Conservation (phyloP, 2,329 filamentous ascomycete species). For the Orbilia brochopaga region DNA sequence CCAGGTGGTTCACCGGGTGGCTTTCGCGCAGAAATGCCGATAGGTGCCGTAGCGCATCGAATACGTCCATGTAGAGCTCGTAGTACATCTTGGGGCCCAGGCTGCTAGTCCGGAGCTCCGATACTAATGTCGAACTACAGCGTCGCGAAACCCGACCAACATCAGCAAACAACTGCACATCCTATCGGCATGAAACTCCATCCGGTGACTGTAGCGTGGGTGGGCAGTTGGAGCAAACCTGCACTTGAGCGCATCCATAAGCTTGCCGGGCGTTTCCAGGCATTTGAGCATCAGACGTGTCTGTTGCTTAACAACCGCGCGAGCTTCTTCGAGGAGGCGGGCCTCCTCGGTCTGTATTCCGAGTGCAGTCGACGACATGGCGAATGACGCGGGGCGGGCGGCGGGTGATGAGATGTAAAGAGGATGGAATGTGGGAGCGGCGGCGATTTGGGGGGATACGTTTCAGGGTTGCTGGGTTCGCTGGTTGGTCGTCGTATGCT, state of each 20-base stretch:
- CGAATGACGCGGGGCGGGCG: conserved; percentile 4
- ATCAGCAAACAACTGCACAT: background rate
- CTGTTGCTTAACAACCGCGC: conserved; percentile 95
- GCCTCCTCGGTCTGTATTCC: conserved; percentile 61
- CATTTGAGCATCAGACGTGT: conserved; percentile 97
- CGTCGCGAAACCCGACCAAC: conserved; percentile 16
- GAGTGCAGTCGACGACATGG: conserved; percentile 46
- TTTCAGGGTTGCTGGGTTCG: conserved; percentile 1
- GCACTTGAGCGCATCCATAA: conserved; percentile 99
- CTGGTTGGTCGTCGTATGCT: background rate
- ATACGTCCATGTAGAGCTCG: conserved; percentile 98
- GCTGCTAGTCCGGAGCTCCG: conserved; percentile 95
- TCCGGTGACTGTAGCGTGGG: background rate
- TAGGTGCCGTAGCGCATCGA: conserved; percentile 94
- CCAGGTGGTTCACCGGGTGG: conserved; percentile 95
- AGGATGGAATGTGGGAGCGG: conserved; percentile 2
- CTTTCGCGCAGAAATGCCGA: conserved; percentile 96
- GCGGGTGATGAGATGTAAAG: conserved; percentile 1
- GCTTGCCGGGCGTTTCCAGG: conserved; percentile 93
- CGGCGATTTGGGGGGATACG: background rate
- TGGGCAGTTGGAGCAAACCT: conserved; percentile 70
- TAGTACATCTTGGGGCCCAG: conserved; percentile 99
- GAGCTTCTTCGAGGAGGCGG: conserved; percentile 93
- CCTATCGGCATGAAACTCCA: background rate
- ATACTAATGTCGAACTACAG: conserved; percentile 89